Percentiles rank a stretch among this genome's conserved stretches.
Evolutionary conservation across 495 filamentous ascomycete genomes (phyloP).

Genomic region (Aspergillus sclerotiicarbonarius): DNA sequence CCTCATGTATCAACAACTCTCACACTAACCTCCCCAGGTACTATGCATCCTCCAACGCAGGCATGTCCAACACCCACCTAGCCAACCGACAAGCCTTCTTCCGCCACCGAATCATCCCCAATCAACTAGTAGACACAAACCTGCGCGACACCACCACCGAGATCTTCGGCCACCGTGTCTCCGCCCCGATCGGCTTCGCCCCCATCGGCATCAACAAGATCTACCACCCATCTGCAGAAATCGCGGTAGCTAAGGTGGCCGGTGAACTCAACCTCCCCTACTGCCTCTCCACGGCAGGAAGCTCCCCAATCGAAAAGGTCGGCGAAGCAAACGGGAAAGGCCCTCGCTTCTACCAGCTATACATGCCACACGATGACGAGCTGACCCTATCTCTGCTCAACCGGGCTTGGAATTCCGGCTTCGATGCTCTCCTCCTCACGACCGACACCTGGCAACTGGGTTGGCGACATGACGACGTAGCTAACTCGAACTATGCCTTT

Average conservation of each 20-base stretch:
- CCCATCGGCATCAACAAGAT: conserved; percentile 68
- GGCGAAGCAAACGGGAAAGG: conserved; percentile 50
- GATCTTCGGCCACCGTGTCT: conserved; percentile 61
- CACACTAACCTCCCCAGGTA: conserved; percentile 31
- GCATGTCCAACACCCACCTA: conserved; percentile 62
- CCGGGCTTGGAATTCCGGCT: conserved; percentile 56
- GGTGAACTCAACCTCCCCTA: conserved; percentile 55
- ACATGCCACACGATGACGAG: conserved; percentile 63
- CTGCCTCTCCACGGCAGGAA: conserved; percentile 59
- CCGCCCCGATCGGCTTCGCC: conserved; percentile 61
- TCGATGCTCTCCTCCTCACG: conserved; percentile 59
- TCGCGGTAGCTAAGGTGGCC: conserved; percentile 58
- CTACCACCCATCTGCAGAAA: conserved; percentile 57
- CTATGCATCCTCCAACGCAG: conserved; percentile 67
- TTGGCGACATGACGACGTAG: conserved; percentile 63
- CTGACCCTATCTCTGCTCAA: conserved; percentile 53
- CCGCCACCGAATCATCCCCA: conserved; percentile 63
- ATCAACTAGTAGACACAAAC: conserved; percentile 61
- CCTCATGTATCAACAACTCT: neutral
- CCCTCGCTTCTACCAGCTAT: conserved; percentile 62
- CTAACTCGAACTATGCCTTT: conserved; percentile 61
- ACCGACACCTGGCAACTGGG: conserved; percentile 65
- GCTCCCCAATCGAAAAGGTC: conserved; percentile 57
- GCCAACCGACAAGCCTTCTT: conserved; percentile 69
- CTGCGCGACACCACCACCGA: conserved; percentile 53